Percentiles rank a stretch among this genome's conserved stretches.
Evolutionary conservation across 345 rosid genomes (phyloP).

Genomic region (Aegle marmelos): DNA sequence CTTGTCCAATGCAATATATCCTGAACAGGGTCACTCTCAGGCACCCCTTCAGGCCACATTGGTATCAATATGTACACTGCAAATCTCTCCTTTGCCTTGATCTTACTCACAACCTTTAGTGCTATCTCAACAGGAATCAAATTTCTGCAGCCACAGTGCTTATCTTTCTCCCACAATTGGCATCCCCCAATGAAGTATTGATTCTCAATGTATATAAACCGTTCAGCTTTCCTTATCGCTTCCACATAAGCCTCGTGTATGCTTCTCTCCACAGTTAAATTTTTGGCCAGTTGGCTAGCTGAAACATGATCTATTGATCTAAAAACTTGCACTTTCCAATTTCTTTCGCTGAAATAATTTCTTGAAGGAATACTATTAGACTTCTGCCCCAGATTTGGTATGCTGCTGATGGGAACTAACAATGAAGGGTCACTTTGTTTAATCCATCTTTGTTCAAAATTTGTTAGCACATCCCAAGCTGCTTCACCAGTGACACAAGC

Average conservation of each 20-base stretch:
- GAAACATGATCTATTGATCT: conserved; percentile 73
- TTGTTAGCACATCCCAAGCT: conserved; percentile 66
- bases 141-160: conserved; percentile 66
- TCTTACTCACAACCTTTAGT: conserved; percentile 61
- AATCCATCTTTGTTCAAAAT: conserved; percentile 86
- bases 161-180: conserved; percentile 64
- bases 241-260: conserved; percentile 75
- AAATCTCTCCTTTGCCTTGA: conserved; percentile 60
- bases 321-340: conserved; percentile 80
- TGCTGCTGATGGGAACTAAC: conserved; percentile 39
- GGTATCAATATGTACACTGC: conserved; percentile 78
- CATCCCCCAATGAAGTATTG: conserved; percentile 89
- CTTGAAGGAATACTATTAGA: conserved; percentile 28
- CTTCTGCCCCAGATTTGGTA: conserved; percentile 31
- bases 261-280: conserved; percentile 52
- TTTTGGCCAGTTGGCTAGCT: conserved; percentile 46
- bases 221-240: conserved; percentile 71
- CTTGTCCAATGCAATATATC: conserved; percentile 94
- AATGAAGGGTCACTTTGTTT: conserved; percentile 67
- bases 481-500: conserved; percentile 65
- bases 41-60: conserved; percentile 96
- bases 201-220: conserved; percentile 85
- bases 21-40: conserved; percentile 74
- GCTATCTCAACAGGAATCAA: conserved; percentile 83
- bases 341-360: conserved; percentile 26